A percentile compares a stretch with the other conserved stretches of the same genome.
phyloP scores from a whole-genome alignment of 2,329 filamentous ascomycete genomes.

The Alternaria sp. region DNA sequence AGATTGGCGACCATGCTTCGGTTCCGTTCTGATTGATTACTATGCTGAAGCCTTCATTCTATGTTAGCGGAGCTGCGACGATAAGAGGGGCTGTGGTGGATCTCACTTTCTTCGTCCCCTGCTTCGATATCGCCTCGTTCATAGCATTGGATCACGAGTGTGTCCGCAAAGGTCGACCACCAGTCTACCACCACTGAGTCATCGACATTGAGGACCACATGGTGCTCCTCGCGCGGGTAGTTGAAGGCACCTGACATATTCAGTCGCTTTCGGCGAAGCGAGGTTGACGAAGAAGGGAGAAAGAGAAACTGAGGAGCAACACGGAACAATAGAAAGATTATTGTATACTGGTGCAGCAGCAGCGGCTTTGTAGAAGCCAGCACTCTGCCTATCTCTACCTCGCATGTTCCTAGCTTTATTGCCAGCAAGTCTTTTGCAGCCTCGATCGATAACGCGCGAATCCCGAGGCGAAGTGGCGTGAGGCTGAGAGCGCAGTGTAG shows the following conservation, averaged over 20 bases:
- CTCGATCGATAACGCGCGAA: neutral
- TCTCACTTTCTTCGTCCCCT: neutral
- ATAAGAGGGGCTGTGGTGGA: neutral
- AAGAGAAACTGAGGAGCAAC: neutral
- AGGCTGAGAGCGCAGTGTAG: neutral
- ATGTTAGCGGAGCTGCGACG: neutral
- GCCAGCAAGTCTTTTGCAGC: neutral
- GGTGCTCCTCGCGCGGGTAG: neutral
- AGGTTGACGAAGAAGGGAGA: accelerated
- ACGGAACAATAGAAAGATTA: neutral
- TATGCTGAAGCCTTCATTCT: neutral
- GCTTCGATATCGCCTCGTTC: neutral
- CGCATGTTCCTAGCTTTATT: neutral
- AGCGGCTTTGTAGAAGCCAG: neutral
- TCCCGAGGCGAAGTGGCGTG: neutral
- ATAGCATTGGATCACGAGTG: neutral
- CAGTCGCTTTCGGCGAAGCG: neutral
- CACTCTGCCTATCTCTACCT: neutral
- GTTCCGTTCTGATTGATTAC: neutral
- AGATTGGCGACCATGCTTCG: neutral
- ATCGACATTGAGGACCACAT: neutral
- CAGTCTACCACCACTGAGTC: neutral
- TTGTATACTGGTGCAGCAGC: neutral
- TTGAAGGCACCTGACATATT: neutral
- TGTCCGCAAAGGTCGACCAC: neutral